Percentiles rank a stretch among this genome's conserved stretches.
Conservation (phyloP, 2,329 filamentous ascomycete genomes). For the Orbilia javanica region DNA sequence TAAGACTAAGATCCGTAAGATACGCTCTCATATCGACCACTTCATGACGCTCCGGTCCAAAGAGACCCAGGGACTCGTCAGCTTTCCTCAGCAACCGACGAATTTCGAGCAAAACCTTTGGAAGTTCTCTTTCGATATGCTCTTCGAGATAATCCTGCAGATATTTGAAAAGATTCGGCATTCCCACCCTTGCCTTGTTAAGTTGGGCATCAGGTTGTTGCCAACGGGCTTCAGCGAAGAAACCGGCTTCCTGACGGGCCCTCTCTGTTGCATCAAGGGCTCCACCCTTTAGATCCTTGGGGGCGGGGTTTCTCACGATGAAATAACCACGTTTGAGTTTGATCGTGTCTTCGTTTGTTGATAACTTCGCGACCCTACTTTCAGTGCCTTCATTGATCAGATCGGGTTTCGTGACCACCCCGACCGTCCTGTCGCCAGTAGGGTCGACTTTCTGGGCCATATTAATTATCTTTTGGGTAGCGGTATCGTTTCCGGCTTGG, state of each 20-base stretch:
- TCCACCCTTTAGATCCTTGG: slow-evolving; percentile 64
- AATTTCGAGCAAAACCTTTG: slow-evolving; percentile 59
- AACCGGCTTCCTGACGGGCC: slow-evolving; percentile 68
- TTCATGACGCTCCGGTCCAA: slow-evolving; percentile 58
- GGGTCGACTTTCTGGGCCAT: slow-evolving; percentile 63
- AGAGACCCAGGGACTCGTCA: slow-evolving; percentile 19
- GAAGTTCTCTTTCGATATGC: slow-evolving; percentile 63
- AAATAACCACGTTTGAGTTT: slow-evolving; percentile 66
- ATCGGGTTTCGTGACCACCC: slow-evolving; percentile 73
- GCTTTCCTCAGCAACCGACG: slow-evolving; percentile 41
- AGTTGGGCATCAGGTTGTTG: slow-evolving; percentile 51
- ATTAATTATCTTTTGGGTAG: slow-evolving; percentile 65
- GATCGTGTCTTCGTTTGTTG: slow-evolving; percentile 67
- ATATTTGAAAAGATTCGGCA: slow-evolving; percentile 59
- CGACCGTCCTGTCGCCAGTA: slow-evolving; percentile 65
- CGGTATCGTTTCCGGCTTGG: slow-evolving; percentile 65
- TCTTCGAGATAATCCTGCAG: slow-evolving; percentile 62
- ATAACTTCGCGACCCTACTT: slow-evolving; percentile 64
- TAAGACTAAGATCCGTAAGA: slow-evolving; percentile 62
- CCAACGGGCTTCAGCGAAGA: slow-evolving; percentile 63
- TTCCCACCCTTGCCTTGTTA: slow-evolving; percentile 61
- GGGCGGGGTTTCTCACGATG: slow-evolving; percentile 64
- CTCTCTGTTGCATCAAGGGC: slow-evolving; percentile 65
- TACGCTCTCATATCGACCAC: slow-evolving; percentile 60
- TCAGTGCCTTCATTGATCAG: slow-evolving; percentile 66